Conservation (phyloP, 441 rosid genomes). For the Erodium moschatum region DNA sequence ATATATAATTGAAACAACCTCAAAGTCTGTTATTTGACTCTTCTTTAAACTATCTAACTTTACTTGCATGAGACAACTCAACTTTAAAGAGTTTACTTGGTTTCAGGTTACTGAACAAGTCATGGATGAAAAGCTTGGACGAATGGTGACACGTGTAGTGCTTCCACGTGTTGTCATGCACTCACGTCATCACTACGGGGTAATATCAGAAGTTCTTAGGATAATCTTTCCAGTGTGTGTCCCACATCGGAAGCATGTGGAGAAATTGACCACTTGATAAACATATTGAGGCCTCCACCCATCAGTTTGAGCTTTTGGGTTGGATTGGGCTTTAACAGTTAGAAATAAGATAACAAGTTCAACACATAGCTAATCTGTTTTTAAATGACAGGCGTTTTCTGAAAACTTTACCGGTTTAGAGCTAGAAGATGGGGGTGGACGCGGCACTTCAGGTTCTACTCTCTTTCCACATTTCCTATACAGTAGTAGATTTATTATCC, state of each 20-base stretch:
- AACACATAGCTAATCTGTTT: conserved; percentile 19
- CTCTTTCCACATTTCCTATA: neutral
- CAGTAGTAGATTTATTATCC: neutral
- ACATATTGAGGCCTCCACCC: too few relatives aligned
- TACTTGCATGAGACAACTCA: neutral
- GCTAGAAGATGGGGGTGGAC: conserved; percentile 99
- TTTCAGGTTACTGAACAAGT: conserved; percentile 74
- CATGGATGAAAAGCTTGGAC: conserved; percentile 90
- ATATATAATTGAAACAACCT: neutral
- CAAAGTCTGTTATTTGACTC: neutral
- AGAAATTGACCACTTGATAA: too few relatives aligned
- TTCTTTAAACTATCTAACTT: neutral
- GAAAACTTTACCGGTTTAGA: conserved; percentile 92
- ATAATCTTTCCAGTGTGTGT: neutral
- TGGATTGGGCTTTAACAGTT: neutral
- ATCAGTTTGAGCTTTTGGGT: too few relatives aligned
- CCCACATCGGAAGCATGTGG: too few relatives aligned
- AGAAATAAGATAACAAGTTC: conserved; percentile 8
- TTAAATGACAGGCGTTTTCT: conserved; percentile 66
- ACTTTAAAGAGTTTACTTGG: neutral
- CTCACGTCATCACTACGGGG: conserved; percentile 94
- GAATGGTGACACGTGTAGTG: conserved; percentile 83
- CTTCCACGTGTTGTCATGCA: conserved; percentile 97
- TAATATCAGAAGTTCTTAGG: conserved; percentile 21
- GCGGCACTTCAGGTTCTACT: conserved; percentile 79